Evolutionary conservation across 345 rosid species (phyloP).

Genomic region (Balakata baccata): DNA sequence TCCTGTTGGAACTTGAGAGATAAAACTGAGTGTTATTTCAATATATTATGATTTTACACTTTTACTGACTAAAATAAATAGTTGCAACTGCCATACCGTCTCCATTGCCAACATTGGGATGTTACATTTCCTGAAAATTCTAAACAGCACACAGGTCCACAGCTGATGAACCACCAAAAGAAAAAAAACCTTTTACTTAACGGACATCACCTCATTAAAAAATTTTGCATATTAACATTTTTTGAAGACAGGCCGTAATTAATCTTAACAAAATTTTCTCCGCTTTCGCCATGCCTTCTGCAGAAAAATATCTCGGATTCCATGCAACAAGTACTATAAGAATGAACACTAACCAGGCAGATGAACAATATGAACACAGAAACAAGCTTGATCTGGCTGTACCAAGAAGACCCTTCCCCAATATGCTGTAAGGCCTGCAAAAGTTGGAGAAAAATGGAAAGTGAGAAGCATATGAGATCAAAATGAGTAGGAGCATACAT

Average conservation of each 20-base stretch:
- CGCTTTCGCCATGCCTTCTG: not conserved
- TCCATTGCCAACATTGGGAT: slow-evolving; percentile 78
- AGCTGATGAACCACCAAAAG: slow-evolving; percentile 44
- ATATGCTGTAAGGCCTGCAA: slow-evolving; percentile 64
- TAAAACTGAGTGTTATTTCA: not conserved
- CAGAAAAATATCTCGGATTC: not conserved
- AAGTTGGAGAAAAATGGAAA: slow-evolving; percentile 3
- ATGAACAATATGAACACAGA: slow-evolving; percentile 78
- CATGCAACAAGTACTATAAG: not conserved
- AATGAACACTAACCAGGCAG: slow-evolving; percentile 69
- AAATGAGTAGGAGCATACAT: not conserved
- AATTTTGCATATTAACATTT: not conserved
- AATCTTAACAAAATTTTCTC: not conserved
- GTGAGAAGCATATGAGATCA: slow-evolving; percentile 17
- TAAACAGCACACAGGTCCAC: slow-evolving; percentile 84
- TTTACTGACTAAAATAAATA: not conserved
- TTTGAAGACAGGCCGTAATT: not conserved
- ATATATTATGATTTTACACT: not conserved
- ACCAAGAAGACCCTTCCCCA: slow-evolving; percentile 79
- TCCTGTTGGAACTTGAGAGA: slow-evolving; percentile 77
- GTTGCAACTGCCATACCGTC: slow-evolving; percentile 45
- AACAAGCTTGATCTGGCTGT: slow-evolving; percentile 94
- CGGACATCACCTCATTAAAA: not conserved
- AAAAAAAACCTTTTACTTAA: not conserved
- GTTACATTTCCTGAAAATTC: slow-evolving; percentile 64